These are phyloP conservation scores for Mycena metata DNA, from an alignment of 768 basidiomycete genomes.

Conservation along the genomic window DNA sequence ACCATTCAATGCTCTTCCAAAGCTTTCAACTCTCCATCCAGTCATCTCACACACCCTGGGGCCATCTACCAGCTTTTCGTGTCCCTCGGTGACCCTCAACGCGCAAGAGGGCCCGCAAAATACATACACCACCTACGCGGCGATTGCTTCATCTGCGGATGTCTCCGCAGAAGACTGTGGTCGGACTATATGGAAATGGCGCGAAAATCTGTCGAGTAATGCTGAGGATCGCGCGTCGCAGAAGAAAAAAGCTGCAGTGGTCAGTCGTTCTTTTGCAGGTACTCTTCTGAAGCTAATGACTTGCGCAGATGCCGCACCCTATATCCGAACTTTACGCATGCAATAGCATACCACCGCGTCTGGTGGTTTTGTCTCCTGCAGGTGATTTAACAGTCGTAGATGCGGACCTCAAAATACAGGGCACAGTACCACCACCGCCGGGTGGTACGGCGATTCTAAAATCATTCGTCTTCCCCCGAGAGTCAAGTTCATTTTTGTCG, in stretches of 20 bases:
- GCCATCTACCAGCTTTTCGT: slow-evolving; percentile 72
- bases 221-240: slow-evolving; percentile 48
- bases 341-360: slow-evolving; percentile 40
- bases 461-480: slow-evolving; percentile 47
- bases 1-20: slow-evolving; percentile 17
- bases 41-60: slow-evolving; percentile 78
- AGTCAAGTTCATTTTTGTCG: slow-evolving; percentile 48
- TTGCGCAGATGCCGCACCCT: slow-evolving; percentile 57
- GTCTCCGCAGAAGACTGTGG: slow-evolving; percentile 55
- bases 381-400: slow-evolving; percentile 51
- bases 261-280: slow-evolving; percentile 49
- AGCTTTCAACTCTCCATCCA: slow-evolving; percentile 77
- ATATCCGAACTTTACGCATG: slow-evolving; percentile 48
- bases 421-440: slow-evolving; percentile 38
- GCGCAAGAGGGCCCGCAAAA: slow-evolving; percentile 49
- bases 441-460: slow-evolving; percentile 34
- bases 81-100: slow-evolving; percentile 65
- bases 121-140: slow-evolving; percentile 68
- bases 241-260: slow-evolving; percentile 59
- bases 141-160: slow-evolving; percentile 64
- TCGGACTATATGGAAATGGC: slow-evolving; percentile 74
- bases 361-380: slow-evolving; percentile 48
- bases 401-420: slow-evolving; percentile 43
- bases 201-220: slow-evolving; percentile 60
- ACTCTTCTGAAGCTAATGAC: slow-evolving; percentile 26